Percentiles rank a stretch among this genome's conserved stretches.
Evolutionary conservation across 1,139 yeast genomes (phyloP).

Genomic region (Debaryomyces singareniensis): DNA sequence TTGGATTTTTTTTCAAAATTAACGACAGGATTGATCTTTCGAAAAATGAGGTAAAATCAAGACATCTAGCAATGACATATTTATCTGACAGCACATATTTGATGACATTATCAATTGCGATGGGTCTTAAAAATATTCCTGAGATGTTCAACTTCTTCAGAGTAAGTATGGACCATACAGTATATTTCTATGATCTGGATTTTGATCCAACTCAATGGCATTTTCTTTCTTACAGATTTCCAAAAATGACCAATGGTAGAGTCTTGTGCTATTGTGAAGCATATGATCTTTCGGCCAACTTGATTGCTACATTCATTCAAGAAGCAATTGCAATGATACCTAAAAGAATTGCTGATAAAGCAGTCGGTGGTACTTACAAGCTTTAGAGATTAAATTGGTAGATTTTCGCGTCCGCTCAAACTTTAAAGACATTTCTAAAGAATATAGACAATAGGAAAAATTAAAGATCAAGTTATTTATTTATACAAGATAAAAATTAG

Average conservation of each 20-base stretch:
- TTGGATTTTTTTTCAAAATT: slow-evolving; percentile 30
- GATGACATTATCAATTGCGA: slow-evolving; percentile 14
- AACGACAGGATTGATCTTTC: slow-evolving; percentile 22
- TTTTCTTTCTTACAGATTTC: slow-evolving; percentile 30
- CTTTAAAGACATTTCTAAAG: too few relatives aligned
- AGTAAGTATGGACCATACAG: slow-evolving; percentile 37
- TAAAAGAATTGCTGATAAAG: slow-evolving; percentile 17
- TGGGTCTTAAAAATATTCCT: slow-evolving; percentile 21
- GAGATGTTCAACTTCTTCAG: slow-evolving; percentile 21
- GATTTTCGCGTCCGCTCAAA: too few relatives aligned
- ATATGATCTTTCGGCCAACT: slow-evolving; percentile 22
- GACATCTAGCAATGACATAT: slow-evolving; percentile 15
- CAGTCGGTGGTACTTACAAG: slow-evolving; percentile 7
- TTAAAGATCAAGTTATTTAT: too few relatives aligned
- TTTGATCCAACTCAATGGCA: slow-evolving; percentile 35
- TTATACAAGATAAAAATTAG: too few relatives aligned
- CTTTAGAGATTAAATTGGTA: slow-evolving; percentile 2
- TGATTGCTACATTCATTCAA: slow-evolving; percentile 28
- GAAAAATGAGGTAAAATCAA: slow-evolving; percentile 16
- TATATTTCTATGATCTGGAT: slow-evolving; percentile 30
- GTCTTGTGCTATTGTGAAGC: slow-evolving; percentile 23
- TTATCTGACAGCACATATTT: slow-evolving; percentile 18
- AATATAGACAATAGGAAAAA: too few relatives aligned
- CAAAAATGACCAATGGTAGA: slow-evolving; percentile 29
- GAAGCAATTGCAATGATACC: slow-evolving; percentile 31